phyloP scores from a whole-genome alignment of 495 filamentous ascomycete species.

The Emericellopsis terricola region DNA sequence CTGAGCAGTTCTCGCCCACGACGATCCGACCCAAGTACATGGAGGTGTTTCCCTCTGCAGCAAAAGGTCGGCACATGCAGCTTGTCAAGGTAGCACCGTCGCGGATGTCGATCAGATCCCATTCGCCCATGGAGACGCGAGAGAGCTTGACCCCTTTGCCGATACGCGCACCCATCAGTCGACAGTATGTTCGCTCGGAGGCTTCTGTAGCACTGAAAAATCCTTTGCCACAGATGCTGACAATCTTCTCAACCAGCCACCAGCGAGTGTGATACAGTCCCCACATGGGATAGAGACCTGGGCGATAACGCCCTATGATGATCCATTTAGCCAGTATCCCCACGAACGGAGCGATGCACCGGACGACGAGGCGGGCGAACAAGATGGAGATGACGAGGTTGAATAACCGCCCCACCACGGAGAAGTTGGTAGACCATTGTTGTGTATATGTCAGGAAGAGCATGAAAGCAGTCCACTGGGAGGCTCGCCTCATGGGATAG shows the following conservation, averaged over 20 bases:
- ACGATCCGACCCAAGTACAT: constrained; percentile 26
- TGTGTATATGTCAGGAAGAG: constrained; percentile 12
- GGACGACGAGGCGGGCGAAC: constrained; percentile 11
- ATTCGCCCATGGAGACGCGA: constrained; percentile 17
- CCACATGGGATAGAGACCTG: constrained; percentile 31
- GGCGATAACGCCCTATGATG: constrained; percentile 21
- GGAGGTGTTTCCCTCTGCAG: constrained; percentile 24
- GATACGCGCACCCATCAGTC: constrained; percentile 22
- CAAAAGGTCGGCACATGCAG: constrained; percentile 23
- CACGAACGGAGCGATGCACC: constrained; percentile 12
- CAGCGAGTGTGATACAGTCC: constrained; percentile 27
- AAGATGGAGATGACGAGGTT: constrained; percentile 15
- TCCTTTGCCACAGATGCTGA: constrained; percentile 20
- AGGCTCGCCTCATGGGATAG: constrained; percentile 18
- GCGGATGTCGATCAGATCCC: constrained; percentile 24
- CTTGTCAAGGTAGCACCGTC: constrained; percentile 18
- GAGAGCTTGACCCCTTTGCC: constrained; percentile 19
- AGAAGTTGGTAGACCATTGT: constrained; percentile 8
- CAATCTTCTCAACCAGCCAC: constrained; percentile 27
- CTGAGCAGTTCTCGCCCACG: constrained; percentile 15
- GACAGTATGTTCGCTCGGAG: constrained; percentile 19
- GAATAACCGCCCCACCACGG: constrained; percentile 14
- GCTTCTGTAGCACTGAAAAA: constrained; percentile 14
- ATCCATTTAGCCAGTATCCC: constrained; percentile 25
- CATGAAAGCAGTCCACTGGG: constrained; percentile 22